These are phyloP conservation scores for Colletotrichum karsti DNA, from an alignment of 2,329 filamentous ascomycete genomes.

Conservation along the genomic window DNA sequence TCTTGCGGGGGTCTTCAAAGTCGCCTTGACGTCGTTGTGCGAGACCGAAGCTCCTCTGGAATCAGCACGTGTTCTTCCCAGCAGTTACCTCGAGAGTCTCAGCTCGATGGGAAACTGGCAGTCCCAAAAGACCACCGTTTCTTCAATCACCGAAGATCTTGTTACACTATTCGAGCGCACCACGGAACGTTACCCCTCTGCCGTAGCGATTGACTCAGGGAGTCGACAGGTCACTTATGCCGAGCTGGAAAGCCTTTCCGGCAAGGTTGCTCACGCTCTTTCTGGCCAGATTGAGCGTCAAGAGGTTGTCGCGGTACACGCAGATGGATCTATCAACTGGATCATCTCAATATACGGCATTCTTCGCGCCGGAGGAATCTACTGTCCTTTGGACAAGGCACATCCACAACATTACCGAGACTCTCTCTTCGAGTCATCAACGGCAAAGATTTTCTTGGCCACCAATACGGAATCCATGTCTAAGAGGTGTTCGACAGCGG, in stretches of 20 bases:
- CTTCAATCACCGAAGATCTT: not conserved
- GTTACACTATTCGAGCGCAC: not conserved
- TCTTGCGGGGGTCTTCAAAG: not conserved
- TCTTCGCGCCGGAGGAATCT: conserved; percentile 41
- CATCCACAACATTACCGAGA: conserved; percentile 33
- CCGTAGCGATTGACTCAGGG: not conserved
- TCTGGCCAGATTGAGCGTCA: conserved; percentile 11
- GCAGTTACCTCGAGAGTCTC: not conserved
- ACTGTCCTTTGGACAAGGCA: conserved; percentile 38
- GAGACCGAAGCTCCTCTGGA: not conserved
- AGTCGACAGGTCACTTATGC: not conserved
- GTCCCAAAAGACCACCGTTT: not conserved
- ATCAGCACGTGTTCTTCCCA: not conserved
- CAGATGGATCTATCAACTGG: conserved; percentile 43
- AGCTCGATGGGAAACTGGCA: not conserved
- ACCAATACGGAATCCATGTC: not conserved
- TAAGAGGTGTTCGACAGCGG: not conserved
- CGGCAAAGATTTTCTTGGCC: conserved; percentile 37
- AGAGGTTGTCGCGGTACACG: conserved; percentile 42
- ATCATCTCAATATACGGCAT: conserved; percentile 43
- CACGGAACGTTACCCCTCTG: not conserved
- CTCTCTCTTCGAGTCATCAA: conserved; percentile 32
- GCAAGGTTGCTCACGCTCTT: conserved; percentile 11
- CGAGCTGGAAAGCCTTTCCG: not conserved
- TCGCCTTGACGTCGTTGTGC: not conserved